Conservation (phyloP, 2,329 filamentous ascomycete genomes). For the Ophiobolus disseminans region DNA sequence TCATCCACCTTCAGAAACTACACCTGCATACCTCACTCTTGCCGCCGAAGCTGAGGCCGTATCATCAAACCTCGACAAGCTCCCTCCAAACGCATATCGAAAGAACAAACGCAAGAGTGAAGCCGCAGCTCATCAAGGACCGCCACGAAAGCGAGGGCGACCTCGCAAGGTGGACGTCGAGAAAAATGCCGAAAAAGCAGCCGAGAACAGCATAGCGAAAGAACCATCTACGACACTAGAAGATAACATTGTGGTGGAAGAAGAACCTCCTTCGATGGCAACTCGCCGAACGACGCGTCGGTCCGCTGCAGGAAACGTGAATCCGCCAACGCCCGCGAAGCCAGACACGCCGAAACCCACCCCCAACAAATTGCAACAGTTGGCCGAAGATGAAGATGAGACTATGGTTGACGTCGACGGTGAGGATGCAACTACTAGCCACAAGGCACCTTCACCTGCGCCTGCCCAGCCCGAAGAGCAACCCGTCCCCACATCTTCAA, state of each 20-base stretch:
- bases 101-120: constrained; percentile 30
- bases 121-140: constrained; percentile 4
- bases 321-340: background rate
- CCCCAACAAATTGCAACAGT: background rate
- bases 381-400: background rate
- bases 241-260: background rate
- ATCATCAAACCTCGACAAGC: constrained; percentile 26
- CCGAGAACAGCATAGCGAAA: background rate
- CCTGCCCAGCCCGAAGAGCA: background rate
- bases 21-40: constrained; percentile 12
- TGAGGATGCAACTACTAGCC: background rate
- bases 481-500: background rate
- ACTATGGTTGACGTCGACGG: constrained; percentile 3
- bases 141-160: constrained; percentile 19
- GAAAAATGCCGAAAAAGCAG: background rate
- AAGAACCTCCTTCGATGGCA: constrained; percentile 6
- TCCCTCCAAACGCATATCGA: constrained; percentile 19
- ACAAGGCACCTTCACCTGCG: background rate
- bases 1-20: background rate
- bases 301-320: constrained; percentile 7
- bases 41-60: constrained; percentile 30
- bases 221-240: background rate
- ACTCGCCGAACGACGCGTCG: constrained; percentile 23
- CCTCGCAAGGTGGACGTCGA: constrained; percentile 5
- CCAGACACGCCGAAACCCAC: background rate